These are phyloP conservation scores for Leucosporidium yakuticum DNA, from an alignment of 768 basidiomycete species.

Conservation along the genomic window DNA sequence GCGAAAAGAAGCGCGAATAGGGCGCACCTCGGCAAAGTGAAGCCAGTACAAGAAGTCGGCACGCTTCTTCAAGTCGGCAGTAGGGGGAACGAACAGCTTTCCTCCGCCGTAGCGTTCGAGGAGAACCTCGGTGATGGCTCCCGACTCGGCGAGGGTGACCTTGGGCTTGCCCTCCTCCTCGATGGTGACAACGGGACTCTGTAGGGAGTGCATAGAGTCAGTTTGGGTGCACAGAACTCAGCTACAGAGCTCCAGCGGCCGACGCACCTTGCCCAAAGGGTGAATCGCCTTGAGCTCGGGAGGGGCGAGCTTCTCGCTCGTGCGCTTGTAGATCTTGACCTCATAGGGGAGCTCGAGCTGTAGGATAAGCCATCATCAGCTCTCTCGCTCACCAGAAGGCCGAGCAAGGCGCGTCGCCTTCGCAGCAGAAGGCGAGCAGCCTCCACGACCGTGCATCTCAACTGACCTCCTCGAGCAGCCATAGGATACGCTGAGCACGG, in stretches of 20 bases:
- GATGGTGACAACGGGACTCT: conserved; percentile 26
- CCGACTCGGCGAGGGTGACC: conserved; percentile 29
- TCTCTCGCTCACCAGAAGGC: background rate
- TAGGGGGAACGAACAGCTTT: conserved; percentile 2
- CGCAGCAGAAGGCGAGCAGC: background rate
- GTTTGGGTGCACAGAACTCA: background rate
- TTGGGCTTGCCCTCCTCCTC: conserved; percentile 8
- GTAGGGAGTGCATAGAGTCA: background rate
- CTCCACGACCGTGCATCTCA: too few relatives aligned
- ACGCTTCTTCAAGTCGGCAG: background rate
- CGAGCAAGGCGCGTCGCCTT: background rate
- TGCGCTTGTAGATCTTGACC: conserved; percentile 29
- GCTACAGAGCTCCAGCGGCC: background rate
- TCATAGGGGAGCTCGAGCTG: conserved; percentile 28
- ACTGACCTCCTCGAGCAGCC: conserved; percentile 27
- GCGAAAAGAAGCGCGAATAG: background rate
- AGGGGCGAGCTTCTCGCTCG: conserved; percentile 10
- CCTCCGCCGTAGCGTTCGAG: conserved; percentile 28
- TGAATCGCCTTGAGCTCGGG: conserved; percentile 15
- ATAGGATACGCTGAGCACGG: conserved; percentile 27
- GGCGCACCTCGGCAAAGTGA: conserved; percentile 24
- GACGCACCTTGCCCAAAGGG: conserved; percentile 24
- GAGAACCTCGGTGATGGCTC: conserved; percentile 31
- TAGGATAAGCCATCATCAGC: too few relatives aligned
- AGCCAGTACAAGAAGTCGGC: conserved; percentile 29